Conservation (phyloP, 768 basidiomycete genomes). For the Xerocomellus chrysenteron region DNA sequence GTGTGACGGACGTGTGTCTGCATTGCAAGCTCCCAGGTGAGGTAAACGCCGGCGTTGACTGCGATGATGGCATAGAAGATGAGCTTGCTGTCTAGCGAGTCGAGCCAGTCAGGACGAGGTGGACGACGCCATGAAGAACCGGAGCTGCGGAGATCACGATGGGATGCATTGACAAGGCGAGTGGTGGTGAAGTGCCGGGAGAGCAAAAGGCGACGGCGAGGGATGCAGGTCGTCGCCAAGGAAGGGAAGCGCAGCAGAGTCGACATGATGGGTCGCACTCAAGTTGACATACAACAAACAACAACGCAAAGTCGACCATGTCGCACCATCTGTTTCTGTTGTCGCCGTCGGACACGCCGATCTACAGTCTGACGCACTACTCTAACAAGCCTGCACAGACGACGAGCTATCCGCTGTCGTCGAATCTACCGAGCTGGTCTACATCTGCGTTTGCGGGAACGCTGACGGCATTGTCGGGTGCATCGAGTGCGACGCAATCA, state of each 20-base stretch:
- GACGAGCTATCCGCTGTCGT: constrained; percentile 65
- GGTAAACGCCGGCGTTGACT: constrained; percentile 61
- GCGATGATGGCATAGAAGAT: constrained; percentile 66
- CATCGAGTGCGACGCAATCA: constrained; percentile 68
- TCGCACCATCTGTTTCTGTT: constrained; percentile 85
- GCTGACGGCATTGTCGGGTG: constrained; percentile 81
- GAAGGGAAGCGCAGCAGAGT: constrained; percentile 5
- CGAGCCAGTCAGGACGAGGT: constrained; percentile 37
- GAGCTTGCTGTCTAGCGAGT: constrained; percentile 50
- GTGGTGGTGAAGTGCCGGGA: constrained; percentile 20
- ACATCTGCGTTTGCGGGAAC: constrained; percentile 91
- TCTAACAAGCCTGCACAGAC: constrained; percentile 69
- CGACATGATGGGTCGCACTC: neutral
- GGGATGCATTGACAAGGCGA: constrained; percentile 19
- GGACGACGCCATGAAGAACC: constrained; percentile 29
- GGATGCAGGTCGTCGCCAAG: neutral
- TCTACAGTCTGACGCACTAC: constrained; percentile 81
- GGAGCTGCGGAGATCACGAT: constrained; percentile 16
- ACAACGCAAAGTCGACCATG: constrained; percentile 42
- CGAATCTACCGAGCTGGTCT: constrained; percentile 87
- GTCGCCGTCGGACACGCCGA: constrained; percentile 83
- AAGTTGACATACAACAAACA: constrained; percentile 10
- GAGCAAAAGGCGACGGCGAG: neutral
- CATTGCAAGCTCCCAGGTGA: constrained; percentile 49
- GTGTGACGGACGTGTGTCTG: constrained; percentile 35